These are phyloP conservation scores for Xylariaceae sp. DNA, from an alignment of 2,329 filamentous ascomycete genomes.

Conservation along the genomic window DNA sequence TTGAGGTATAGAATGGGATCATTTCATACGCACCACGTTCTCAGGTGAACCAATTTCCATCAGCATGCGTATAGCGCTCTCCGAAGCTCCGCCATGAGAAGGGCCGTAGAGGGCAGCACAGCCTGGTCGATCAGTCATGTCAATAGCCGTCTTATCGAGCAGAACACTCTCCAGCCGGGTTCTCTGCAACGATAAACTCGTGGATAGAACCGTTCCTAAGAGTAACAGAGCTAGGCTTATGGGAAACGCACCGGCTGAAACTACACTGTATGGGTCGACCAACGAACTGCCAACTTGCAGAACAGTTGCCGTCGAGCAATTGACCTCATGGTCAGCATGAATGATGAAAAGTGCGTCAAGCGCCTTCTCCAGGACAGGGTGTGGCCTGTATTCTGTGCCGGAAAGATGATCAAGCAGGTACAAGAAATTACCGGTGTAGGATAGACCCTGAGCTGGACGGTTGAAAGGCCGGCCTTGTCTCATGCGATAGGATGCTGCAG, in stretches of 20 bases:
- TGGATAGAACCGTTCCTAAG: no score
- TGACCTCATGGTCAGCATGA: conserved; percentile 59
- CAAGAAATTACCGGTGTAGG: conserved; percentile 55
- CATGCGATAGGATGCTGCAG: conserved; percentile 52
- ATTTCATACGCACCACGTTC: conserved; percentile 35
- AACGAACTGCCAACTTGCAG: conserved; percentile 55
- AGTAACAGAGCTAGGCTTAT: no score
- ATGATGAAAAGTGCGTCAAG: conserved; percentile 55
- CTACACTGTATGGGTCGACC: conserved; percentile 54
- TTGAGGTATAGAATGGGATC: no score
- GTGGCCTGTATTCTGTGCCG: conserved; percentile 44
- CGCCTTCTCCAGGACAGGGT: conserved; percentile 48
- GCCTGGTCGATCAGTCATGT: conserved; percentile 22
- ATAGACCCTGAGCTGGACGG: conserved; percentile 44
- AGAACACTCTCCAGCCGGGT: no score
- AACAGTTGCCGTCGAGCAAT: conserved; percentile 54
- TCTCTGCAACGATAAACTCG: no score
- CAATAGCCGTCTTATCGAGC: no score
- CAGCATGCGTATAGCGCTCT: conserved; percentile 54
- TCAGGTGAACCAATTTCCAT: conserved; percentile 49
- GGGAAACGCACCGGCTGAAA: conserved; percentile 36
- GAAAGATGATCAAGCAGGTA: conserved; percentile 53
- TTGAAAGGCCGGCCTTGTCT: conserved; percentile 51
- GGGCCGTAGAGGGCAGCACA: conserved; percentile 55
- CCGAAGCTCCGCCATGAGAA: conserved; percentile 58